Evolutionary conservation across 2,329 filamentous ascomycete genomes (phyloP), one percentile per base, ranked within the genome.

Genomic region (Macrophomina tecta): DNA sequence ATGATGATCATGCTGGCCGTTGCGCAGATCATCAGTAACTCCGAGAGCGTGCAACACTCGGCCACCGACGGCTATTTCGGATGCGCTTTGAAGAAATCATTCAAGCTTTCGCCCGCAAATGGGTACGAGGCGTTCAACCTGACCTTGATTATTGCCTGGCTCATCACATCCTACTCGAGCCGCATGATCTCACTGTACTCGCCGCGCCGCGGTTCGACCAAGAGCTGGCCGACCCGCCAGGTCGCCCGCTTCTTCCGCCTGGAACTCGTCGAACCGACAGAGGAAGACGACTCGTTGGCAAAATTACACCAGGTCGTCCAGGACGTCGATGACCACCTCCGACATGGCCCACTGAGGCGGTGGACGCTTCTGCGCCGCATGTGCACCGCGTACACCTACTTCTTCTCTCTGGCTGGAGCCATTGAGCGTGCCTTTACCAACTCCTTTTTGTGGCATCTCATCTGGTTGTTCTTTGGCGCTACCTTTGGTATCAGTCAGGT

Each of bases 1-100:
- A 56, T 65, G 63, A 48, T 65, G 49, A n/a, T 65, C 42, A 62
- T 62, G 58, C 42, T 62, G 36, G 58, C 58, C 18, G 58, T 32
- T 12, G 58, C 58, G n/a, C 58, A 62, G 58, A 62, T 62, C 58
- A 62, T 64, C 23, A 52, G 49, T 12, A 52, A 53, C 16, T 64
- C 61, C 4, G 34, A 45, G 23, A 53, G 49, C 9, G 46, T 64
- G 48, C 61, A 64, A 28, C 48, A 52, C 28, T 45, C 48, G 14
- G 28, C 61, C 6, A 53, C 61, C 2, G 46, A 64, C 36, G 32
- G 11, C 34, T 64, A 45, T 32, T 53, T 52, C 18, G 61, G 61
- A 30, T 52, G 46, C 34, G 46, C 61, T 2, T 34, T 64, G 61
- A 42, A 45, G 36, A 64, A 53, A 12, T 53, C 46, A 3, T 53